Evolutionary conservation across 2,329 filamentous ascomycete genomes (phyloP).

Genomic region (Paraphaeosphaeria minitans): DNA sequence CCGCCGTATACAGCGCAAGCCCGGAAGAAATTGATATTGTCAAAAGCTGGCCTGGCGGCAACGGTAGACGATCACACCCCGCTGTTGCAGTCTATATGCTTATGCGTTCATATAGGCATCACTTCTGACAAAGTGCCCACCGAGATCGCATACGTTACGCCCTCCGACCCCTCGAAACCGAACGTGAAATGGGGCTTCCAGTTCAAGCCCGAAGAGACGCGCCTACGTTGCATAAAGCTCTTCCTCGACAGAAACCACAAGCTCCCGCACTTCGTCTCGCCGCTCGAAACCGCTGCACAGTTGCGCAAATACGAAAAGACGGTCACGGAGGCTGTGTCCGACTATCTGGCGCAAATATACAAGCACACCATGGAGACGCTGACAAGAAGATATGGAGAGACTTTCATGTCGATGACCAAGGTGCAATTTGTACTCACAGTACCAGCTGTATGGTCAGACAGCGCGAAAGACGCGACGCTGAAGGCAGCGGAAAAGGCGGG

Average conservation of each 20-base stretch:
- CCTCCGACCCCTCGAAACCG: slow-evolving; percentile 23
- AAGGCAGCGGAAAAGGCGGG: slow-evolving; percentile 78
- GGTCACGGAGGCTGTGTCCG: slow-evolving; percentile 77
- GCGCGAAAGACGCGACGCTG: slow-evolving; percentile 81
- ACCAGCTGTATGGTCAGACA: slow-evolving; percentile 83
- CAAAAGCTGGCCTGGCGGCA: slow-evolving; percentile 80
- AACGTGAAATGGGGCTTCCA: slow-evolving; percentile 78
- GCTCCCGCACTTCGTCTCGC: slow-evolving; percentile 79
- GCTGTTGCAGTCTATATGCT: slow-evolving; percentile 9
- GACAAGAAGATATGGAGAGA: slow-evolving; percentile 74
- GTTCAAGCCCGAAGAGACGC: slow-evolving; percentile 76
- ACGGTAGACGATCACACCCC: slow-evolving; percentile 54
- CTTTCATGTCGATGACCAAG: slow-evolving; percentile 76
- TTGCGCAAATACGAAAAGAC: slow-evolving; percentile 76
- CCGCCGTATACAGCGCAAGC: slow-evolving; percentile 74
- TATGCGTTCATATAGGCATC: slow-evolving; percentile 53
- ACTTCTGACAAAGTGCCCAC: slow-evolving; percentile 88
- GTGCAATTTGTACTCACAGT: slow-evolving; percentile 77
- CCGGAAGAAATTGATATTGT: slow-evolving; percentile 84
- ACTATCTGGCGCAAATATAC: slow-evolving; percentile 78
- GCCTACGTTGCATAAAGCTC: slow-evolving; percentile 81
- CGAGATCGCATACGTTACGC: slow-evolving; percentile 65
- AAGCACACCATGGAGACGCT: slow-evolving; percentile 80
- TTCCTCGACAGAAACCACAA: slow-evolving; percentile 82
- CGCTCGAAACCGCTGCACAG: slow-evolving; percentile 76